A percentile compares a stretch with the other conserved stretches of the same genome.
phyloP scores from a whole-genome alignment of 495 filamentous ascomycete species.

The Xylaria grammica region DNA sequence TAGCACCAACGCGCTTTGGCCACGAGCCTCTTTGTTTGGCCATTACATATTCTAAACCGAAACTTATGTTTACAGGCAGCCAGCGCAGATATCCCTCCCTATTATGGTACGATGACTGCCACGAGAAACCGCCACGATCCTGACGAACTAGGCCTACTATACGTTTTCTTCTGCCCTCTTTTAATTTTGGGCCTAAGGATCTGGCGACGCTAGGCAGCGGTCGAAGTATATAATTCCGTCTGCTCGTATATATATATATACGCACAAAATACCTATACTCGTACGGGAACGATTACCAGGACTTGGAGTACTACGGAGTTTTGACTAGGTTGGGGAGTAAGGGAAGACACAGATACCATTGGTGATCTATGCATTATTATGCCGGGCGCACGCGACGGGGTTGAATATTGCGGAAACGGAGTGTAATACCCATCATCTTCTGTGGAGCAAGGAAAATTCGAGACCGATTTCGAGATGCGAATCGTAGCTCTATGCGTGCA shows the following conservation, averaged over 20 bases:
- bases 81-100: background rate
- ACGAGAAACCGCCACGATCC: background rate
- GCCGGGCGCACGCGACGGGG: conserved; percentile 4
- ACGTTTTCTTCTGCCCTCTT: background rate
- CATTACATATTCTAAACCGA: background rate
- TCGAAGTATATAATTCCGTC: background rate
- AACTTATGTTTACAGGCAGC: background rate
- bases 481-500: background rate
- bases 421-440: background rate
- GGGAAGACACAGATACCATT: background rate
- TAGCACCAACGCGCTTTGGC: background rate
- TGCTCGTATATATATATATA: background rate
- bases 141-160: background rate
- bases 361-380: background rate
- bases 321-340: background rate
- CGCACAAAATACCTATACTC: conserved; percentile 8
- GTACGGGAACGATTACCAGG: conserved; percentile 2
- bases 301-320: background rate
- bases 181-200: background rate
- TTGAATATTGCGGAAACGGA: background rate
- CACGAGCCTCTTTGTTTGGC: background rate
- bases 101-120: background rate
- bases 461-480: background rate
- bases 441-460: background rate
- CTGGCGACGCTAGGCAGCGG: background rate